phyloP scores from a whole-genome alignment of 768 basidiomycete species.

The Rhodocollybia butyracea region DNA sequence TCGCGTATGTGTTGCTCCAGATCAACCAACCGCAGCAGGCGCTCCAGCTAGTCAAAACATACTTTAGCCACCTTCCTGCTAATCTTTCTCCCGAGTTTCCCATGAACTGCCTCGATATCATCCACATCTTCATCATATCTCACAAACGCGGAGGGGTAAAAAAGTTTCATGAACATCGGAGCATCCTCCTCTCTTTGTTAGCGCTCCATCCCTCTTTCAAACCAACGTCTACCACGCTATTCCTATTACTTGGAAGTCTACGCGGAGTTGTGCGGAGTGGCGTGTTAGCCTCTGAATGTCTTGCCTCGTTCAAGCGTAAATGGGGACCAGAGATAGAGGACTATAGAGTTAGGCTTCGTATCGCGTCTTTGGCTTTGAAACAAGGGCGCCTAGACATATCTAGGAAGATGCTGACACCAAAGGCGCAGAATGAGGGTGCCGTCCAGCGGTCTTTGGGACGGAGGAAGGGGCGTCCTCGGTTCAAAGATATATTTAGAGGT shows the following conservation, averaged over 20 bases:
- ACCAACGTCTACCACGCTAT: slow-evolving; percentile 60
- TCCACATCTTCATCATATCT: slow-evolving; percentile 47
- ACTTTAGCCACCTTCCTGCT: slow-evolving; percentile 47
- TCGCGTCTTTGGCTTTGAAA: slow-evolving; percentile 58
- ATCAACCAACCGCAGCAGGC: slow-evolving; percentile 37
- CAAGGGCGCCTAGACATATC: slow-evolving; percentile 59
- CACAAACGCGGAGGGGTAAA: slow-evolving; percentile 34
- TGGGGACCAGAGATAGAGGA: slow-evolving; percentile 61
- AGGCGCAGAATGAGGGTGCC: background rate
- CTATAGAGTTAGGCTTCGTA: slow-evolving; percentile 54
- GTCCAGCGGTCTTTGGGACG: slow-evolving; percentile 7
- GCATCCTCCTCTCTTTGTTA: slow-evolving; percentile 43
- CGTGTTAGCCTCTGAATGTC: slow-evolving; percentile 44
- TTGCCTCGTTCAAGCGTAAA: slow-evolving; percentile 41
- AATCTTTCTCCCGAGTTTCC: slow-evolving; percentile 31
- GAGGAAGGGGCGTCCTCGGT: slow-evolving; percentile 22
- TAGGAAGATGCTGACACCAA: slow-evolving; percentile 21
- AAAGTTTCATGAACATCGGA: slow-evolving; percentile 41
- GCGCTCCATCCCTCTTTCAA: slow-evolving; percentile 42
- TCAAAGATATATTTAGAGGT: slow-evolving; percentile 24
- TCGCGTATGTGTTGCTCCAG: slow-evolving; percentile 46
- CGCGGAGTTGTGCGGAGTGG: slow-evolving; percentile 48
- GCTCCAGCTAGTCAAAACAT: slow-evolving; percentile 41
- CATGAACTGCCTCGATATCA: slow-evolving; percentile 43
- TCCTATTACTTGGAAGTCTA: slow-evolving; percentile 54